Conservation (phyloP, 2,329 filamentous ascomycete genomes). For the Graphilbum sp. region DNA sequence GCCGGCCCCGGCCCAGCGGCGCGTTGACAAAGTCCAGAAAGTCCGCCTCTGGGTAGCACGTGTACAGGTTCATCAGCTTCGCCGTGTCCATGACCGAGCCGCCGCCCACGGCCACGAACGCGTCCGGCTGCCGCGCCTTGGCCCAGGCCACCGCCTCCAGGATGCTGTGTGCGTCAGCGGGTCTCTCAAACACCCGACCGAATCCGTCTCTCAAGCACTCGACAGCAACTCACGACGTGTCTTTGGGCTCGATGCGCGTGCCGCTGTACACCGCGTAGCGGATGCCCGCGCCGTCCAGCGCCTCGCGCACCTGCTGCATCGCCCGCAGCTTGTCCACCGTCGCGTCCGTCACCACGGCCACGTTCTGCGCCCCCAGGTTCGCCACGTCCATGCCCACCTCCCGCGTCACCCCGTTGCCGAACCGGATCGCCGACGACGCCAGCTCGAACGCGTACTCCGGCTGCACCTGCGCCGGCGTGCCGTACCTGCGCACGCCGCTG, state of each 20-base stretch:
- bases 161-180: too few species aligned
- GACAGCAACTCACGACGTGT: slow-evolving; percentile 51
- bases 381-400: slow-evolving; percentile 97
- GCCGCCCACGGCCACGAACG: slow-evolving; percentile 80
- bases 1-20: slow-evolving; percentile 69
- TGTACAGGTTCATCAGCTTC: slow-evolving; percentile 97
- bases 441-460: slow-evolving; percentile 98
- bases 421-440: slow-evolving; percentile 88
- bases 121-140: slow-evolving; percentile 67
- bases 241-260: slow-evolving; percentile 81
- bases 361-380: slow-evolving; percentile 74
- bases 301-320: slow-evolving; percentile 79
- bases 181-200: too few species aligned
- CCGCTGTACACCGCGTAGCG: slow-evolving; percentile 67
- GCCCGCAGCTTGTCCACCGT: slow-evolving; percentile 71
- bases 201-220: too few species aligned
- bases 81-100: slow-evolving; percentile 96
- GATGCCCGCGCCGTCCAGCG: slow-evolving; percentile 61
- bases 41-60: slow-evolving; percentile 74
- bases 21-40: slow-evolving; percentile 98
- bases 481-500: too few species aligned
- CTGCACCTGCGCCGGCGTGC: slow-evolving; percentile 55
- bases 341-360: slow-evolving; percentile 81
- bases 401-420: slow-evolving; percentile 81
- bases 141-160: slow-evolving; percentile 79